Evolutionary conservation across 1,284 basidiomycete species (phyloP).

Genomic region (Irpex sp.): DNA sequence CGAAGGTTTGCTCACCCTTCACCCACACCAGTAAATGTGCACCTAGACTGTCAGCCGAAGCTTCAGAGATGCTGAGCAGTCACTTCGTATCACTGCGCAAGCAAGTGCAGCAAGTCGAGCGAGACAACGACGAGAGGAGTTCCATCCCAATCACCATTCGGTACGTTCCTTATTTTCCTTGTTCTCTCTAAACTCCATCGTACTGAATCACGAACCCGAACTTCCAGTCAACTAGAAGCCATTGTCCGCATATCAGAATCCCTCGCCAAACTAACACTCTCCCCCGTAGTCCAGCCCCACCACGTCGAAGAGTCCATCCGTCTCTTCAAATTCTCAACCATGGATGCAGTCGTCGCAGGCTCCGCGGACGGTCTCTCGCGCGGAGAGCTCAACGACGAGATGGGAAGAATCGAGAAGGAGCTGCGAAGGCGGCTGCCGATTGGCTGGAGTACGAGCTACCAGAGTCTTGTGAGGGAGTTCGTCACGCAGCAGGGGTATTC

Average conservation of each 20-base stretch:
- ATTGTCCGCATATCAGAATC: conserved; percentile 99
- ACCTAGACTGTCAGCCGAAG: conserved; percentile 88
- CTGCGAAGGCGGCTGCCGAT: conserved; percentile 87
- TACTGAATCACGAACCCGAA: not conserved
- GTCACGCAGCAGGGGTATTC: conserved; percentile 91
- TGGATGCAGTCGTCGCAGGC: conserved; percentile 97
- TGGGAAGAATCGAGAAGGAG: conserved; percentile 90
- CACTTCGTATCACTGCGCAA: conserved; percentile 96
- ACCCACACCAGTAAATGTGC: conserved; percentile 78
- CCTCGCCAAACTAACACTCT: conserved; percentile 91
- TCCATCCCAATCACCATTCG: conserved; percentile 98
- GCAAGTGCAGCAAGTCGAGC: conserved; percentile 94
- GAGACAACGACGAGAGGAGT: conserved; percentile 95
- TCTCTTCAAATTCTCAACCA: conserved; percentile 97
- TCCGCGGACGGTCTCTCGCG: conserved; percentile 91
- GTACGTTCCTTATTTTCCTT: conserved; percentile 39
- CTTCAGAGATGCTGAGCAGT: conserved; percentile 94
- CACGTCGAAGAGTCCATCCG: conserved; percentile 99
- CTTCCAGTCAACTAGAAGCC: conserved; percentile 89
- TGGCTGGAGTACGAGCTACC: conserved; percentile 96
- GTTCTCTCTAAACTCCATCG: not conserved
- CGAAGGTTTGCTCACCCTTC: not conserved
- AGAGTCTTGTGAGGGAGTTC: conserved; percentile 93
- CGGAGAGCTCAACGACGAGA: conserved; percentile 93
- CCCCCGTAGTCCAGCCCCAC: conserved; percentile 83